These are phyloP conservation scores for Cochliopodium minus DNA, from an alignment of 208 protist species.

Conservation along the genomic window DNA sequence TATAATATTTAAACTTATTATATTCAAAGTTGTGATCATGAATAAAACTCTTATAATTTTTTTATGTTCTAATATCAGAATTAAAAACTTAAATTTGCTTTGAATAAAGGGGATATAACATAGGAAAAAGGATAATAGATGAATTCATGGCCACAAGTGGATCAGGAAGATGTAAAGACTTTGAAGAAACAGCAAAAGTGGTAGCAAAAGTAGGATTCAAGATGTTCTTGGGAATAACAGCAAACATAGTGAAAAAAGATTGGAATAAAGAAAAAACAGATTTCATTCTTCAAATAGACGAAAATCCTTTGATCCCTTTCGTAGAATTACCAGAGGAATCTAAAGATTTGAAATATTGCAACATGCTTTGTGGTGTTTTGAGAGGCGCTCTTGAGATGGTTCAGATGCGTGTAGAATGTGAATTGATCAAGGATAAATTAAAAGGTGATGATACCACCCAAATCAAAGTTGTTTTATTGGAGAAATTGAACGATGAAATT, in stretches of 20 bases:
- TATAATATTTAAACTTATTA: no score
- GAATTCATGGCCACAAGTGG: constrained; percentile 74
- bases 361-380: constrained; percentile 85
- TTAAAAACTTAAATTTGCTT: background rate
- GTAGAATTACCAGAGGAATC: constrained; percentile 82
- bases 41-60: no score
- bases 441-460: constrained; percentile 62
- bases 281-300: constrained; percentile 61
- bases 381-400: constrained; percentile 78
- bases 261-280: constrained; percentile 48
- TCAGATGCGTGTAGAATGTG: constrained; percentile 50
- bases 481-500: background rate
- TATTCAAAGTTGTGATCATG: no score
- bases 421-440: constrained; percentile 57
- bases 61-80: no score
- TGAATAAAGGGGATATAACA: constrained; percentile 75
- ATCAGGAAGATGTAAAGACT: constrained; percentile 52
- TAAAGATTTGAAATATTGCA: constrained; percentile 73
- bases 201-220: constrained; percentile 77
- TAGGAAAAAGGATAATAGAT: constrained; percentile 80
- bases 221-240: constrained; percentile 81
- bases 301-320: constrained; percentile 85
- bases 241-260: constrained; percentile 51
- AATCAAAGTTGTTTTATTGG: constrained; percentile 40
- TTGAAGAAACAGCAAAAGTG: constrained; percentile 73